Base-by-base conservation (phyloP, 768 basidiomycete genomes). In the Sarcomyxa edulis region DNA sequence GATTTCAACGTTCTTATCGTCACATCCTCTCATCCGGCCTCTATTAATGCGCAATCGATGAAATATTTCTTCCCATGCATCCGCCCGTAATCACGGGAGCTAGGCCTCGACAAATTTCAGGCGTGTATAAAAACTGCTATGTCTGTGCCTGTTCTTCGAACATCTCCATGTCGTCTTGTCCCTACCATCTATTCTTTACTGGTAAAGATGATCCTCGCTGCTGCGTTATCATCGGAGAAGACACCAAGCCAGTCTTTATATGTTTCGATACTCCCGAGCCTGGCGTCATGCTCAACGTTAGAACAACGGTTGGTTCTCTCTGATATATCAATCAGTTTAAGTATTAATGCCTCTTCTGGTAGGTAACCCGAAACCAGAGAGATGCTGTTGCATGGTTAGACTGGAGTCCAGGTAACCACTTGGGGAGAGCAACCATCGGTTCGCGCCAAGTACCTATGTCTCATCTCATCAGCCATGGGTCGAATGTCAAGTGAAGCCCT, bases 141-240 rank as follows among this genome's bases (percentile, higher is more conserved):
- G 34, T 54, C 55, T 59, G 54, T 56, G 50, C 52, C 46, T 51
- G 56, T 57, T 46, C 56, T 47, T 53, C 54, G 50, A 50, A 49
- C 49, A 52, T n/a, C 25, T 23, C 40, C 50, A 68, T 65, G 62
- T 48, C 64, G 45, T 48, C 61, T 44, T 62, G 65, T 42, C 63
- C 69, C 43, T 81, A 68, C 57, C 62, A 72, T 52, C 59, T 86
- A 23, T 84, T 73, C 61, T 86, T 85, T 67, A 80, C 81, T 32
- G 78, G 81, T 39, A 65, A 65, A 52, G 78, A 80, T 56, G 72
- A 86, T 61, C 81, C 83, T 31, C 75, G 82, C 39, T 69, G 66
- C 42, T 81, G 78, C 53, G 69, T 77, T 42, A 60, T 85, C 61
- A 84, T 85, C 48, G 81, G 83, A 27, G 73, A 79, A 51, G 76